A percentile compares a stretch with the other conserved stretches of the same genome.
These are phyloP conservation scores for Microdochium bolleyi DNA, from an alignment of 2,329 filamentous ascomycete genomes.

Conservation along the genomic window DNA sequence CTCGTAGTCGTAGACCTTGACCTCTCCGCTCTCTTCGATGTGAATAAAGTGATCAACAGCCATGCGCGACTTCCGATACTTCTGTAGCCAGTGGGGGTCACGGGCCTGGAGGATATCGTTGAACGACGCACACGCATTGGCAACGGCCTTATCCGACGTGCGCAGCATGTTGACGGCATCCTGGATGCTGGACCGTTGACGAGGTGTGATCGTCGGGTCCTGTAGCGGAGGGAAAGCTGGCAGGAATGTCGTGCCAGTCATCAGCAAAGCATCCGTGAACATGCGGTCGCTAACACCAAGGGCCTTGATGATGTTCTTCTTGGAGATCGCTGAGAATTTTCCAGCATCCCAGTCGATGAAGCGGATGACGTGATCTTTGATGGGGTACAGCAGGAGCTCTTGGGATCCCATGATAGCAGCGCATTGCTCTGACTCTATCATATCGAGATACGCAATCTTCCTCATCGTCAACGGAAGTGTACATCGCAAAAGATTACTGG, in stretches of 20 bases:
- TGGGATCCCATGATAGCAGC: constrained; percentile 77
- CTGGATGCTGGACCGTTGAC: constrained; percentile 54
- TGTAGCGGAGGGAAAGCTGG: constrained; percentile 72
- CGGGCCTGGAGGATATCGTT: constrained; percentile 69
- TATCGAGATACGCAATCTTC: constrained; percentile 74
- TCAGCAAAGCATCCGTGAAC: constrained; percentile 76
- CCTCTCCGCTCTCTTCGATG: constrained; percentile 67
- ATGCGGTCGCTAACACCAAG: constrained; percentile 60
- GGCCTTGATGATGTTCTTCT: constrained; percentile 61
- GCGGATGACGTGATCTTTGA: constrained; percentile 65
- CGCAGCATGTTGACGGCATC: constrained; percentile 75
- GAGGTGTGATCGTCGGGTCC: constrained; percentile 43
- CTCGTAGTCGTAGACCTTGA: constrained; percentile 66
- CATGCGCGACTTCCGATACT: constrained; percentile 79
- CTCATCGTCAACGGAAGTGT: constrained; percentile 13
- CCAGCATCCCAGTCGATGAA: constrained; percentile 61
- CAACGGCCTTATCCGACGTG: constrained; percentile 60
- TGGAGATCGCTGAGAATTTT: constrained; percentile 54
- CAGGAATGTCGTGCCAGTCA: constrained; percentile 76
- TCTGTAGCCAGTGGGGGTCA: constrained; percentile 71
- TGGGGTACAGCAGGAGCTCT: constrained; percentile 78
- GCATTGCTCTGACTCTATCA: constrained; percentile 56
- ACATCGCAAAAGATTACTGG: background rate
- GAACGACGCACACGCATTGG: constrained; percentile 66
- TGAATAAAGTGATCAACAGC: constrained; percentile 83